Conservation (phyloP, 805 yeast species). For the Trichomonascus vanleenenianus region DNA sequence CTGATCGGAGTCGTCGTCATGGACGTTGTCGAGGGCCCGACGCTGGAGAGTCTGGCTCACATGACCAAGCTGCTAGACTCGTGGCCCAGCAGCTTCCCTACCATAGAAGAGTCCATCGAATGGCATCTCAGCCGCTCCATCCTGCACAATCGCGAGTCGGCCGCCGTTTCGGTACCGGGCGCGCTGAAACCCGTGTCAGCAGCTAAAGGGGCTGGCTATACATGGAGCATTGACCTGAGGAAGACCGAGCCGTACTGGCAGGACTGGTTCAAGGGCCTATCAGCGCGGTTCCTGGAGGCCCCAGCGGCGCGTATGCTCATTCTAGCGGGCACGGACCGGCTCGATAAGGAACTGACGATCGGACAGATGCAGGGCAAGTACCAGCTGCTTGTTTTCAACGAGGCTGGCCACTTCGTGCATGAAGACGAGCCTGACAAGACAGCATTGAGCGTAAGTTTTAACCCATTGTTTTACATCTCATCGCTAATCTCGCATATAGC, state of each 20-base stretch:
- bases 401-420: conserved; percentile 90
- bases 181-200: conserved; percentile 31
- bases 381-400: conserved; percentile 76
- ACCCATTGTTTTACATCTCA: too few relatives aligned
- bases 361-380: conserved; percentile 98
- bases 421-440: conserved; percentile 77
- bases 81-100: conserved; percentile 56
- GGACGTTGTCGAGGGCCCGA: conserved; percentile 94
- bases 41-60: conserved; percentile 54
- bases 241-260: conserved; percentile 66
- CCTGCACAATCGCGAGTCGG: conserved; percentile 52
- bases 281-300: conserved; percentile 41
- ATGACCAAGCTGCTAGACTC: conserved; percentile 60
- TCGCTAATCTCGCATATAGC: neutral
- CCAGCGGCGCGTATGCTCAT: conserved; percentile 63
- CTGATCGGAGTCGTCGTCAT: conserved; percentile 67
- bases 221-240: conserved; percentile 61
- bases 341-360: conserved; percentile 77
- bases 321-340: conserved; percentile 80
- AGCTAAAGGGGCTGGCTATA: conserved; percentile 19
- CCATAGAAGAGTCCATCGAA: conserved; percentile 53
- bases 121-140: conserved; percentile 68
- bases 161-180: conserved; percentile 71
- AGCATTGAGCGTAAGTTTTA: conserved; percentile 36
- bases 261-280: conserved; percentile 69